A percentile compares a stretch with the other conserved stretches of the same genome.
Evolutionary conservation across 495 filamentous ascomycete species (phyloP).

Genomic region (Annulohypoxylon maeteangense): DNA sequence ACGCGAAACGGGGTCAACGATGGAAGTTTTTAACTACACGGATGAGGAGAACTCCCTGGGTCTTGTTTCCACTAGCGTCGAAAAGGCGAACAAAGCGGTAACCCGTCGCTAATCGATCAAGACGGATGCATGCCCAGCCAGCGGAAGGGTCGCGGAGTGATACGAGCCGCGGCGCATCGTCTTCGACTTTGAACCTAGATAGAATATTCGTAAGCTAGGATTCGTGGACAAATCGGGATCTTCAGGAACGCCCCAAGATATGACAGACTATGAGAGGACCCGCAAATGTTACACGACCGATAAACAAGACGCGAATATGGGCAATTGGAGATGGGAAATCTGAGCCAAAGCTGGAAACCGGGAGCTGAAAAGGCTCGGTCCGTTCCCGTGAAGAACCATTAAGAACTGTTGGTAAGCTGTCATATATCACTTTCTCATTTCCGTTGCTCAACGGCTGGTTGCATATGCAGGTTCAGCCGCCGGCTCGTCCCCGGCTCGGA

Average conservation of each 20-base stretch:
- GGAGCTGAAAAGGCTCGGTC: conserved; percentile 4
- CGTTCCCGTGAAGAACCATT: conserved; percentile 22
- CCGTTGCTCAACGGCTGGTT: conserved; percentile 40
- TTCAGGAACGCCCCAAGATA: conserved; percentile 26
- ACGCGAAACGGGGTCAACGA: conserved; percentile 33
- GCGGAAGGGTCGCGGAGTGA: conserved; percentile 68
- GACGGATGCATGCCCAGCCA: conserved; percentile 88
- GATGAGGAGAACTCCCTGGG: conserved; percentile 76
- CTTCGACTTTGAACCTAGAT: conserved; percentile 81
- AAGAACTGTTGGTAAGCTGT: conserved; percentile 1
- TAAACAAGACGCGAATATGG: conserved; percentile 18
- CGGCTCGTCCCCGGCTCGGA: conserved; percentile 24
- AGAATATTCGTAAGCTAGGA: conserved; percentile 38
- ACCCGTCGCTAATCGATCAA: conserved; percentile 81
- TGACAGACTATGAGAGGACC: conserved; percentile 18
- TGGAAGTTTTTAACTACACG: conserved; percentile 63
- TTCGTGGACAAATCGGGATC: conserved; percentile 35
- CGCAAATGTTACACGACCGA: conserved; percentile 25
- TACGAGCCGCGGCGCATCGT: conserved; percentile 61
- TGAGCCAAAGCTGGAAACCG: background rate
- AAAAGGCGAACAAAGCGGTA: conserved; percentile 79
- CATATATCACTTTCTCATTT: conserved; percentile 29
- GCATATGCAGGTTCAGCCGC: conserved; percentile 40
- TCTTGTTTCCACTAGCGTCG: conserved; percentile 68
- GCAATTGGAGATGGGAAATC: background rate